Evolutionary conservation across 106 monocot species (phyloP), one percentile per base, ranked within the genome.

Genomic region (Xerophyta viscosa): DNA sequence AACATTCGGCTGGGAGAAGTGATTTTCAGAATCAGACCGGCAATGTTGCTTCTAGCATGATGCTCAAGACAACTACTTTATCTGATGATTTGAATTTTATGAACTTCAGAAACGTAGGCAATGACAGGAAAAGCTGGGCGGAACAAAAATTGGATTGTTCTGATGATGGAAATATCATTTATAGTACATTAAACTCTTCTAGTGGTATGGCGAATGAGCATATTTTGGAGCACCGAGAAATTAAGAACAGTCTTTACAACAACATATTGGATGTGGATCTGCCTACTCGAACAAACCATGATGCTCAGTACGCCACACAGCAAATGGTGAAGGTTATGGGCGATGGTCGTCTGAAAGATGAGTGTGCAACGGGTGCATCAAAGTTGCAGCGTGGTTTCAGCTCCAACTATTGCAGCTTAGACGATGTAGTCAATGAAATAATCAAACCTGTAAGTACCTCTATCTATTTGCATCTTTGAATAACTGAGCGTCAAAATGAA

Each of bases 361-460:
- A 59, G 6, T 64, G 45, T 36, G 20, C 31, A 36, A 51, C 53
- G 24, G 63, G 59, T 19, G 60, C 67, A n/a, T n/a, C n/a, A 26
- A 81, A 51, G 48, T 41, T 71, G 60, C 81, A 63, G 25, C 59
- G 55, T 31, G 73, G 81, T 3, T 70, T 67, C 19, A 57, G 22
- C 31, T 61, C 77, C 49, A 65, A 41, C 65, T 56, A 63, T 62
- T 87, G 58, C 64, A 81, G 46, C 53, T 66, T 87, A 27, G 81
- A 77, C 61, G 81, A 79, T 52, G 24, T 81, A n/a, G 61, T 74
- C 41, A 81, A 71, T 74, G 70, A 67, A 8, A 52, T 81, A 56
- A 81, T 87, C 53, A 87, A 87, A 73, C 55, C 65, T 47, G 86
- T 87, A 77, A 49, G 60, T n/a, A n/a, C 12, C 41, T 58, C 43